A percentile compares a stretch with the other conserved stretches of the same genome.
phyloP scores from a whole-genome alignment of 768 basidiomycete genomes.

The Leucocoprinus sp. region DNA sequence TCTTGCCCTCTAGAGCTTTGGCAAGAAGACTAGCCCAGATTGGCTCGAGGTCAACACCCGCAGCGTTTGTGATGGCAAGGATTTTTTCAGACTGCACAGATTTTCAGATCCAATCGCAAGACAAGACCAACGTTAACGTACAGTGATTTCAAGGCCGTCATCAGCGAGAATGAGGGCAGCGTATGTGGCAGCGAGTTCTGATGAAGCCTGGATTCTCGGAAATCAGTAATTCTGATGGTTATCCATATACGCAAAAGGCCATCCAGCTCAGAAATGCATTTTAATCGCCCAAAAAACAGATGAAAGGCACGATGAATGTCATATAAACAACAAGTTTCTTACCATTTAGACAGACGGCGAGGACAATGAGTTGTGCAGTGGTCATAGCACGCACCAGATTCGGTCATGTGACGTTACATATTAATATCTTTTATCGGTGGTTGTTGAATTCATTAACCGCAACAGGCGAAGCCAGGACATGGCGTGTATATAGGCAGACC shows the following conservation, averaged over 20 bases:
- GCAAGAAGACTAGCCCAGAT: constrained; percentile 98
- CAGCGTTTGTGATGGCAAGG: constrained; percentile 72
- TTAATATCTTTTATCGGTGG: too few species aligned
- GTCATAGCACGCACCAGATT: too few species aligned
- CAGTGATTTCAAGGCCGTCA: constrained; percentile 95
- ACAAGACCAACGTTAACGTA: constrained; percentile 36
- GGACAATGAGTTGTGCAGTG: too few species aligned
- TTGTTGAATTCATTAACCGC: too few species aligned
- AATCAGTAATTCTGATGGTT: constrained; percentile 12
- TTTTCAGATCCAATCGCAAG: background rate
- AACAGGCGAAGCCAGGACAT: too few species aligned
- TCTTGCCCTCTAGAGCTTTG: constrained; percentile 96
- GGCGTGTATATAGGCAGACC: too few species aligned
- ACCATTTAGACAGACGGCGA: too few species aligned
- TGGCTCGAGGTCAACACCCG: constrained; percentile 80
- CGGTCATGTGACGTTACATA: too few species aligned
- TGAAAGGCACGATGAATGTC: background rate
- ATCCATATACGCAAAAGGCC: constrained; percentile 3
- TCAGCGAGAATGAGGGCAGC: constrained; percentile 98
- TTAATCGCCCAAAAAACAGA: background rate
- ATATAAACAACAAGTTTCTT: too few species aligned
- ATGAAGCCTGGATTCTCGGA: constrained; percentile 31
- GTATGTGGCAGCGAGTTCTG: constrained; percentile 90
- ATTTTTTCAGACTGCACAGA: constrained; percentile 81
- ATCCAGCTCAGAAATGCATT: constrained; percentile 2